Base-by-base conservation (phyloP, 495 filamentous ascomycete species). In the Pyrenula massariospora region DNA sequence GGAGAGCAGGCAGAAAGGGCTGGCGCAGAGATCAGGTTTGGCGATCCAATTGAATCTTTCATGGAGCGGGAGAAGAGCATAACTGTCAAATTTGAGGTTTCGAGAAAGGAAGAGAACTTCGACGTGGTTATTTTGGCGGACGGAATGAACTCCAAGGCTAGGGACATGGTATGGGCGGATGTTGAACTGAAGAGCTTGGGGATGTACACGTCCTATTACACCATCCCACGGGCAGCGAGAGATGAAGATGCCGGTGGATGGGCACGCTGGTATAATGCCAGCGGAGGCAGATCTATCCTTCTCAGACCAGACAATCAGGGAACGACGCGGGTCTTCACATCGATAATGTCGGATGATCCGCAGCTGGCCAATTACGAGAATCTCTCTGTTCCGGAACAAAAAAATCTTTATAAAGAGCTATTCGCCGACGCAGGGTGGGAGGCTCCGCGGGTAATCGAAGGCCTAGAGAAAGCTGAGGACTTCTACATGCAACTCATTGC, bases 371-470 rank as follows among this genome's bases (percentile, higher is more conserved):
- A 62, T 48, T 24, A 55, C 10, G 25, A 23, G 1, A 63, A 52
- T 12, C 58, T 36, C 1, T 56, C 60, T 52, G 31, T 62, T 2
- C 57, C 61, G 1, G 56, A 59, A 10, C 59, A 75, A 56, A 81
- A 78, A 60, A 53, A 67, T 12, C 64, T 64, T 2, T 68, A 74
- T 57, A 55, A 57, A 0, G 64, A 72, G 12, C 54, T 66, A 1
- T 79, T 79, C 57, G 57, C 60, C 10, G 73, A 62, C 24, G 72
- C 72, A 0, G 75, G 73, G 5, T 81, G 77, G 75, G 57, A 74
- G 58, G 61, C 68, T 5, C 60, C 69, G 2, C 15, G 68, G 24
- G 61, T 80, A 24, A 22, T 80, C 15, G 65, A 73, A 5, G 70
- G 54, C 0, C 55, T 81, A 15, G 68, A 52, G 3, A 11, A 66